These are phyloP conservation scores for Iris pallida DNA, from an alignment of 116 monocot species.

Conservation along the genomic window DNA sequence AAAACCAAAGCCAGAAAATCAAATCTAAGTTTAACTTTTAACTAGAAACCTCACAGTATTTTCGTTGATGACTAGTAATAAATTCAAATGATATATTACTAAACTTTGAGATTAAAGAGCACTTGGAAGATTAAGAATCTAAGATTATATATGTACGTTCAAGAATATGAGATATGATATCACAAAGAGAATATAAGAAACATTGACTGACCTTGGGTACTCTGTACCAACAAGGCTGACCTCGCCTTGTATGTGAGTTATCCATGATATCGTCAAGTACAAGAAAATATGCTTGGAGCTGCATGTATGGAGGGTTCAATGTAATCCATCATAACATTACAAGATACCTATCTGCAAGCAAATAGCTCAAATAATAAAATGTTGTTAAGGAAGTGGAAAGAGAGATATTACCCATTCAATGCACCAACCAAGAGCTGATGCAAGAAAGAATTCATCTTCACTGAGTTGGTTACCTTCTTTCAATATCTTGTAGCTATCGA, in stretches of 20 bases:
- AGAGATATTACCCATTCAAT: slow-evolving; percentile 83
- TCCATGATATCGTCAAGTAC: slow-evolving; percentile 99
- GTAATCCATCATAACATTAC: background rate
- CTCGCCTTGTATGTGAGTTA: slow-evolving; percentile 81
- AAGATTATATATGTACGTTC: no score
- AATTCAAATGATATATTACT: no score
- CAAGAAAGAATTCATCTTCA: slow-evolving; percentile 66
- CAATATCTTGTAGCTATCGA: slow-evolving; percentile 91
- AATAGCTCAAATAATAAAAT: no score
- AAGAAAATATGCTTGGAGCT: slow-evolving; percentile 99
- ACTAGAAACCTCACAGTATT: no score
- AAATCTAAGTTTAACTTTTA: no score
- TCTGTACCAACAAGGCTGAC: slow-evolving; percentile 95
- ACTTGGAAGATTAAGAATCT: no score
- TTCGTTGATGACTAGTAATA: no score
- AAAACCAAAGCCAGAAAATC: no score
- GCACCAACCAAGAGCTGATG: slow-evolving; percentile 89
- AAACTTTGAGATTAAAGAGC: no score
- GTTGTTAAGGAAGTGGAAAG: background rate
- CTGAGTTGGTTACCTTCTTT: slow-evolving; percentile 59
- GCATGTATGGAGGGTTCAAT: slow-evolving; percentile 5
- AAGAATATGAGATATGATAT: no score
- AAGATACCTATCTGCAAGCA: no score
- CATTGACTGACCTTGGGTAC: slow-evolving; percentile 56
- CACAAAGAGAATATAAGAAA: background rate